These are phyloP conservation scores for Cyclotella kingstonii DNA, from an alignment of 108 stramenopile species.

Conservation along the genomic window DNA sequence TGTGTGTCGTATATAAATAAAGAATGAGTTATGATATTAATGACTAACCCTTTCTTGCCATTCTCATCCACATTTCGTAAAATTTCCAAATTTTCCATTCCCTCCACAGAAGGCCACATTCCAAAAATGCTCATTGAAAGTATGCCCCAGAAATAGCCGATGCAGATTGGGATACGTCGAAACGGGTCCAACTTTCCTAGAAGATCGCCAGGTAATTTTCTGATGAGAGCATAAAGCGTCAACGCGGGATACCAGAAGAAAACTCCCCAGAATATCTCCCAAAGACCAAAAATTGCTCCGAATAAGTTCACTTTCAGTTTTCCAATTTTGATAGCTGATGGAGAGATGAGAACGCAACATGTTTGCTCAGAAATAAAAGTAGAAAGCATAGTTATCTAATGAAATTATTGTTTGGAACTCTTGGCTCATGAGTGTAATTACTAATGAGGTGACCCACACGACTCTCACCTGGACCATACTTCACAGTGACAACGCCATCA, in stretches of 20 bases:
- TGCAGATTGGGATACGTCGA: conserved; percentile 40
- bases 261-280: conserved; percentile 43
- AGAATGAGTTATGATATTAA: neutral
- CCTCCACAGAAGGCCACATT: conserved; percentile 38
- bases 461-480: no score
- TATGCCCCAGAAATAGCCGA: conserved; percentile 43
- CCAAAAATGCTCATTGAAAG: conserved; percentile 30
- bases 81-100: conserved; percentile 41
- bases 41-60: conserved; percentile 44
- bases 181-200: conserved; percentile 43
- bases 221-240: conserved; percentile 27
- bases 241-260: conserved; percentile 44
- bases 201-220: conserved; percentile 40
- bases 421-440: no score
- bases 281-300: conserved; percentile 38
- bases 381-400: no score
- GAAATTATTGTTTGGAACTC: no score
- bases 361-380: no score
- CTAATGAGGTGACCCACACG: no score
- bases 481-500: no score
- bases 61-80: conserved; percentile 37
- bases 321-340: conserved; percentile 32
- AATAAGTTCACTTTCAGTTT: conserved; percentile 53
- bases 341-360: neutral
- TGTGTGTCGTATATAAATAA: neutral